Percentiles rank a stretch among this genome's conserved stretches.
These are phyloP conservation scores for Kuraishia floccosa DNA, from an alignment of 805 yeast genomes.

Conservation along the genomic window DNA sequence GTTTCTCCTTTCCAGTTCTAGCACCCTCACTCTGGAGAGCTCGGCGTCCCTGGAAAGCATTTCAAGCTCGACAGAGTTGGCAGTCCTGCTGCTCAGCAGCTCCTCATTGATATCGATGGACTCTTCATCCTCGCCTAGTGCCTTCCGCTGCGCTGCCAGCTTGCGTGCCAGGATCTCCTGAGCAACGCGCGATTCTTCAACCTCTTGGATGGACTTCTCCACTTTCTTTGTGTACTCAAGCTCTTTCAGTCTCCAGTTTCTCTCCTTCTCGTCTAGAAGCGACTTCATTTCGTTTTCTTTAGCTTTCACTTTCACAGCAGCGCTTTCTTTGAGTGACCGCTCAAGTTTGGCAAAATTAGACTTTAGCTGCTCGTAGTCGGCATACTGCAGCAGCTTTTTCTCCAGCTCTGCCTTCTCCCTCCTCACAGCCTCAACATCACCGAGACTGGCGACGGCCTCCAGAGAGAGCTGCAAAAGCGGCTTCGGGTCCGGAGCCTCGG, in stretches of 20 bases:
- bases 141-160: constrained; percentile 33
- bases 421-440: constrained; percentile 39
- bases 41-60: constrained; percentile 69
- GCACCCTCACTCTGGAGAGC: constrained; percentile 49
- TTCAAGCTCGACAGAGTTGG: constrained; percentile 39
- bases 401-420: constrained; percentile 38
- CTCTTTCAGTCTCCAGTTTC: constrained; percentile 55
- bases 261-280: constrained; percentile 59
- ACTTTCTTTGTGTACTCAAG: constrained; percentile 37
- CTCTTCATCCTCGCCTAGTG: constrained; percentile 23
- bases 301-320: constrained; percentile 44
- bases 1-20: constrained; percentile 69
- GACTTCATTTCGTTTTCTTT: constrained; percentile 68
- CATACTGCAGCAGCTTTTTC: constrained; percentile 48
- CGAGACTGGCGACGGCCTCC: constrained; percentile 44
- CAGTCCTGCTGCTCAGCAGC: constrained; percentile 6
- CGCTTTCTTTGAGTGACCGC: constrained; percentile 42
- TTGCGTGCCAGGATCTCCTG: constrained; percentile 57
- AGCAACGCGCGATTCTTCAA: constrained; percentile 53
- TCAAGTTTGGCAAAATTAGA: constrained; percentile 49
- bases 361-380: constrained; percentile 74
- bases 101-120: constrained; percentile 12
- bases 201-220: constrained; percentile 37
- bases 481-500: constrained; percentile 90
- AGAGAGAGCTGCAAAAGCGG: constrained; percentile 56